Conservation (phyloP, 352 stramenopile genomes). For the Pseudoperonospora humuli region DNA sequence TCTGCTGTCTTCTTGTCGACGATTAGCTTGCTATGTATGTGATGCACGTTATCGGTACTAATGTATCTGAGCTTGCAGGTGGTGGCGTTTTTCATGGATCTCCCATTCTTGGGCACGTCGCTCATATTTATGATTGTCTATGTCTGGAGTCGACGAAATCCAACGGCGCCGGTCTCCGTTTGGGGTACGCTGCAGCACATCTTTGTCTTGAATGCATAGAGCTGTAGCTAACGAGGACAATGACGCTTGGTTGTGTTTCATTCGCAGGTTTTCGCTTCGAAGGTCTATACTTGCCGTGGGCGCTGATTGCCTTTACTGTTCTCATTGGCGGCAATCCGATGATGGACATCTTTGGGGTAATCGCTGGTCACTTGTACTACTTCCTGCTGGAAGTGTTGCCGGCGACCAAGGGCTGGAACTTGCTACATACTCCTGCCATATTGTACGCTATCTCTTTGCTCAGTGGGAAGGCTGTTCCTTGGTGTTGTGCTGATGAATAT, state of each 20-base stretch:
- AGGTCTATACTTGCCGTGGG: constrained; percentile 84
- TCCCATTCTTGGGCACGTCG: constrained; percentile 76
- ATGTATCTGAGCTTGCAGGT: constrained; percentile 31
- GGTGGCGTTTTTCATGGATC: constrained; percentile 73
- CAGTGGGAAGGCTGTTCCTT: neutral
- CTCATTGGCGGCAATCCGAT: constrained; percentile 82
- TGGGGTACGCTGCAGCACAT: constrained; percentile 41
- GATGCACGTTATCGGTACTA: neutral
- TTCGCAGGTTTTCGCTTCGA: constrained; percentile 75
- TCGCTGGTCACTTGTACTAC: constrained; percentile 87
- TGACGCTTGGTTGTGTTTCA: constrained; percentile 1
- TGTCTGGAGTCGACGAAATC: constrained; percentile 85
- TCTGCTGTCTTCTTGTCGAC: neutral
- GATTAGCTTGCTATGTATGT: neutral
- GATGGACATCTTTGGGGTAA: constrained; percentile 79
- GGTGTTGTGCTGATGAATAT: constrained; percentile 1
- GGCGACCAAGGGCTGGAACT: constrained; percentile 75
- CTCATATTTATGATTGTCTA: constrained; percentile 90
- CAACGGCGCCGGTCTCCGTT: constrained; percentile 71
- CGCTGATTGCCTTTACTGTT: constrained; percentile 83
- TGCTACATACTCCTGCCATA: constrained; percentile 72
- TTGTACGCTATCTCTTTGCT: constrained; percentile 39
- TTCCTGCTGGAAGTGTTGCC: constrained; percentile 85
- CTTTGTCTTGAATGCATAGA: neutral
- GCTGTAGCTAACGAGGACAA: too few relatives aligned